Percentiles rank a stretch among this genome's conserved stretches.
These are phyloP conservation scores for Malus hybrid DNA, from an alignment of 331 rosid genomes.

Conservation along the genomic window DNA sequence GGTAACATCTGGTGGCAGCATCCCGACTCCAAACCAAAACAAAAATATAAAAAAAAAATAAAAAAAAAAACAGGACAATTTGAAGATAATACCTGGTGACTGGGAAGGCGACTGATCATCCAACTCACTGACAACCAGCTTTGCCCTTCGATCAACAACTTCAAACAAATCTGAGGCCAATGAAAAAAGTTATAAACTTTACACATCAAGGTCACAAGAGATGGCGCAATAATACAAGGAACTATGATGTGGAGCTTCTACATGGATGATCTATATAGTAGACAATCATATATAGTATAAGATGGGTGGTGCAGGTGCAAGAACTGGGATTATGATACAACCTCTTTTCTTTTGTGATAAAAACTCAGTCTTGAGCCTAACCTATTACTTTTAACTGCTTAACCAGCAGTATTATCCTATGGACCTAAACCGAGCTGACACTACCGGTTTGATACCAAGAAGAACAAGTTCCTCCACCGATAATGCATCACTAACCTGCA, in stretches of 20 bases:
- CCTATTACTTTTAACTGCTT: not conserved
- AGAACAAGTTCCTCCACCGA: not conserved
- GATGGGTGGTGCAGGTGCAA: not conserved
- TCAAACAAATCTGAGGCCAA: constrained; percentile 60
- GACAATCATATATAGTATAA: not conserved
- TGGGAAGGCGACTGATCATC: constrained; percentile 69
- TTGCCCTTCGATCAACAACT: constrained; percentile 94
- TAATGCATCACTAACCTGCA: not conserved
- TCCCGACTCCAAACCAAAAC: not conserved
- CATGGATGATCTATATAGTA: not conserved
- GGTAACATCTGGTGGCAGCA: not conserved
- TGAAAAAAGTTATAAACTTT: not conserved
- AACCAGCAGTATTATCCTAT: not conserved
- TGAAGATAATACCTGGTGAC: constrained; percentile 53
- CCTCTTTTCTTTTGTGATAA: not conserved
- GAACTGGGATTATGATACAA: not conserved
- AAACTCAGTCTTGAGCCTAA: not conserved
- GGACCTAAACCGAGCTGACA: not conserved
- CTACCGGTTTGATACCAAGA: not conserved
- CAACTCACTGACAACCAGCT: constrained; percentile 69
- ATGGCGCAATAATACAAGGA: not conserved
- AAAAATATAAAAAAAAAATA: not conserved
- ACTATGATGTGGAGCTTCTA: too few species aligned
- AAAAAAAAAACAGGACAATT: constrained; percentile 3
- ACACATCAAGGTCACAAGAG: not conserved